These are phyloP conservation scores for Aquilaria sinensis DNA, from an alignment of 345 rosid species.

Conservation along the genomic window DNA sequence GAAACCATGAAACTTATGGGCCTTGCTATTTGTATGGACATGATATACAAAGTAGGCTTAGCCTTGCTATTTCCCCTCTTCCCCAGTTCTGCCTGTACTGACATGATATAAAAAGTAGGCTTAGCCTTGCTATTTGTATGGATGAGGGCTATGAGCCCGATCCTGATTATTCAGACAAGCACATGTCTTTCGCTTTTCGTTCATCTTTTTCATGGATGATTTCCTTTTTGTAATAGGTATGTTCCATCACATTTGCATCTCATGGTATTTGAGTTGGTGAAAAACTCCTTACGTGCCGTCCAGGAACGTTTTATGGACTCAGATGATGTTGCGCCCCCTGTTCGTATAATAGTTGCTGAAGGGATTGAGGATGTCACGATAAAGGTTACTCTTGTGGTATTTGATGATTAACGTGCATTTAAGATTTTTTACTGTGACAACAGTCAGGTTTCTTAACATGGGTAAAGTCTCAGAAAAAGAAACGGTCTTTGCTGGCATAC, in stretches of 20 bases:
- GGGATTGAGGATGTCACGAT: slow-evolving; percentile 96
- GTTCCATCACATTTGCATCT: slow-evolving; percentile 91
- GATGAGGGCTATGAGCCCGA: too few relatives aligned
- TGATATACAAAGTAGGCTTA: too few relatives aligned
- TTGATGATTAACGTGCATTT: background rate
- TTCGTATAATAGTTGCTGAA: slow-evolving; percentile 85
- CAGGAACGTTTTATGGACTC: slow-evolving; percentile 80
- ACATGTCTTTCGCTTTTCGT: slow-evolving; percentile 2
- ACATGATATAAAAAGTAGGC: too few relatives aligned
- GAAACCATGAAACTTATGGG: too few relatives aligned
- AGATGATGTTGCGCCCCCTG: slow-evolving; percentile 67
- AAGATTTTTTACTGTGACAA: background rate
- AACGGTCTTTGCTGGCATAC: slow-evolving; percentile 13
- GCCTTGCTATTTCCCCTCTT: too few relatives aligned
- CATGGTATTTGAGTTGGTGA: slow-evolving; percentile 93
- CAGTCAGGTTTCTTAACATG: background rate
- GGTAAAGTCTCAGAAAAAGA: background rate
- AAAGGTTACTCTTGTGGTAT: slow-evolving; percentile 38
- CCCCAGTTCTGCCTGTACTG: too few relatives aligned
- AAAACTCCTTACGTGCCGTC: slow-evolving; percentile 92
- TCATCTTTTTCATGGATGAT: background rate
- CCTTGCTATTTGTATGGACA: too few relatives aligned
- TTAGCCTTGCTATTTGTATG: too few relatives aligned
- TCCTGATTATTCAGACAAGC: background rate
- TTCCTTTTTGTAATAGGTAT: slow-evolving; percentile 40